Percentiles rank a stretch among this genome's conserved stretches.
Conservation (phyloP, 257 asterid genomes). For the Forsythia viridissima region DNA sequence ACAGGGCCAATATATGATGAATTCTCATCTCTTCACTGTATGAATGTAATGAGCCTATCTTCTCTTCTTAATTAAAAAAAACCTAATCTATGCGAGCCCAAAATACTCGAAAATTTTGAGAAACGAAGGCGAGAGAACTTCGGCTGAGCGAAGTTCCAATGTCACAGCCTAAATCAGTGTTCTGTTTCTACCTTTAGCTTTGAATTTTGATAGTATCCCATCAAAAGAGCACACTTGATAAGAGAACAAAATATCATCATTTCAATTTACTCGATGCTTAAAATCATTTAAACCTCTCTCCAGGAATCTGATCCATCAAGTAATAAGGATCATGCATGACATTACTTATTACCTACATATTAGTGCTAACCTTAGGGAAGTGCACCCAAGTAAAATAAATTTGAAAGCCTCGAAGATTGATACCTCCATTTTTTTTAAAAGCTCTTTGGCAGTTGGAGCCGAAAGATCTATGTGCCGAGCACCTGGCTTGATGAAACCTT, state of each 20-base stretch:
- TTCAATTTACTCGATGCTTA: no score
- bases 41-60: neutral
- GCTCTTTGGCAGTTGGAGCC: slow-evolving; percentile 82
- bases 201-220: neutral
- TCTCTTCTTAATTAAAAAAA: no score
- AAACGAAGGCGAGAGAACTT: neutral
- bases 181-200: neutral
- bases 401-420: neutral
- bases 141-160: neutral
- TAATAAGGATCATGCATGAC: neutral
- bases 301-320: neutral
- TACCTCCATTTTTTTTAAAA: slow-evolving; percentile 87
- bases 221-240: neutral
- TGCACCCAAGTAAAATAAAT: neutral
- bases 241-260: neutral
- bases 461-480: slow-evolving; percentile 89
- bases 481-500: slow-evolving; percentile 88
- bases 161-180: neutral
- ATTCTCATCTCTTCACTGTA: neutral
- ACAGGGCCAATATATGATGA: neutral
- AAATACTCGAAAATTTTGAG: neutral
- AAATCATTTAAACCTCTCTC: neutral
- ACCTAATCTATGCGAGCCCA: neutral
- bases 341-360: neutral
- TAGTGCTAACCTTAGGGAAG: neutral